Base-by-base conservation (phyloP, 305 asterid genomes). In the Nicotiana rustica region DNA sequence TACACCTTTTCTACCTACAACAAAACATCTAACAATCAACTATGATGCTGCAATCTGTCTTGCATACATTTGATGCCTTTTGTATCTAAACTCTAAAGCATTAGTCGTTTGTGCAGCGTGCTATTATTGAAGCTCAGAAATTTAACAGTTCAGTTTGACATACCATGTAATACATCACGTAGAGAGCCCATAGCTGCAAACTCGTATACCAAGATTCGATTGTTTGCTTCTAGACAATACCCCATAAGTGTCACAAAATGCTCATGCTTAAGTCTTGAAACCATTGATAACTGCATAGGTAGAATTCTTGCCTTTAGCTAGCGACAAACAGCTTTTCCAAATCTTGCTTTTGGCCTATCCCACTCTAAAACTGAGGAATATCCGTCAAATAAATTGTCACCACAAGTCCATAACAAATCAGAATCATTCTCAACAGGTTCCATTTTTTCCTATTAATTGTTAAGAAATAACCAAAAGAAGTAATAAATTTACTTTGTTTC, bases 131-230 rank as follows among this genome's bases (percentile, higher is more conserved):
- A 29, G 4, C 10, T 65, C 70, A 12, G 4, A 0, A 19, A 7
- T 61, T 33, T 36, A 2, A 67, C 56, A 80, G 75, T 15, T 19
- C 33, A 12, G 33, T n/a, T 35, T 29, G 21, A 79, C 67, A 6
- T 85, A 94, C 98, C 98, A 41, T 95, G 98, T 82, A 95, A 85
- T 14, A 93, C 92, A 75, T 95, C 96, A 52, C 92, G 98, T 31
- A 95, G 85, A 49, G 98, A 95, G 33, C 98, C 98, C 93, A 87
- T 87, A 1, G 88, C 81, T 55, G 98, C 99, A 78, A 87, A 94
- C 67, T 96, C 96, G 33, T 91, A 94, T 4, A 88, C 92, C 89
- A 93, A 80, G 78, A 96, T 91, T 31, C 91, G 81, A 47, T 92
- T 88, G 56, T 90, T 85, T 38, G 84, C 88, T 82, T 96, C 97